phyloP scores from a whole-genome alignment of 768 basidiomycete species.

The Boletellus sp. region DNA sequence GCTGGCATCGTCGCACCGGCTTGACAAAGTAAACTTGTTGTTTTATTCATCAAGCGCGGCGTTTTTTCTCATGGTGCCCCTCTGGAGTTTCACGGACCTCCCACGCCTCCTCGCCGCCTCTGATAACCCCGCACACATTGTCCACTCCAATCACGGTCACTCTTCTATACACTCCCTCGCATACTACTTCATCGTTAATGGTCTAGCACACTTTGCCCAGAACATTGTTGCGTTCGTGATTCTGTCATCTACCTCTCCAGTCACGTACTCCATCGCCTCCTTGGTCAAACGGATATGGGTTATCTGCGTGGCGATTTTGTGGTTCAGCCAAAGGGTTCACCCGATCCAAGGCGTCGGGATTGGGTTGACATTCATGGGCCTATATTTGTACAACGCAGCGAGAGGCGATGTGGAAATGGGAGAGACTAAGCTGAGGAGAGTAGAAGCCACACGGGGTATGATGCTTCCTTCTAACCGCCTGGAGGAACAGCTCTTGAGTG shows the following conservation, averaged over 20 bases:
- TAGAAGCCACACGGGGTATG: conserved; percentile 67
- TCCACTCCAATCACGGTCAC: conserved; percentile 45
- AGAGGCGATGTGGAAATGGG: conserved; percentile 91
- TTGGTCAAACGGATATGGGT: conserved; percentile 97
- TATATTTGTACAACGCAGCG: conserved; percentile 95
- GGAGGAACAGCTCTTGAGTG: conserved; percentile 51
- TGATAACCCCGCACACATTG: conserved; percentile 39
- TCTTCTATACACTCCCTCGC: conserved; percentile 57
- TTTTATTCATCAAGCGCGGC: conserved; percentile 94
- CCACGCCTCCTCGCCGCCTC: conserved; percentile 53
- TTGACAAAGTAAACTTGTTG: conserved; percentile 96
- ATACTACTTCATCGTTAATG: conserved; percentile 90
- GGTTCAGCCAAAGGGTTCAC: conserved; percentile 89
- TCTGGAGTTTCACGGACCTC: conserved; percentile 91
- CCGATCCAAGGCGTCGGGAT: conserved; percentile 89
- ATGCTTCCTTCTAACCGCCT: conserved; percentile 64
- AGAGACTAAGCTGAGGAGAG: conserved; percentile 79
- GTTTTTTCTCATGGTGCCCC: conserved; percentile 92
- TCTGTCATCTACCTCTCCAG: conserved; percentile 92
- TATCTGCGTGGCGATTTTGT: conserved; percentile 95
- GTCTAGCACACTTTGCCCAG: conserved; percentile 93
- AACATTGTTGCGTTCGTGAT: conserved; percentile 98
- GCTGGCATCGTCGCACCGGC: conserved; percentile 59
- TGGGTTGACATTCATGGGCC: conserved; percentile 78
- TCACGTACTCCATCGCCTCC: conserved; percentile 98